Evolutionary conservation across 495 filamentous ascomycete species (phyloP), one percentile per base, ranked within the genome.

Genomic region (Penicillium lagena): DNA sequence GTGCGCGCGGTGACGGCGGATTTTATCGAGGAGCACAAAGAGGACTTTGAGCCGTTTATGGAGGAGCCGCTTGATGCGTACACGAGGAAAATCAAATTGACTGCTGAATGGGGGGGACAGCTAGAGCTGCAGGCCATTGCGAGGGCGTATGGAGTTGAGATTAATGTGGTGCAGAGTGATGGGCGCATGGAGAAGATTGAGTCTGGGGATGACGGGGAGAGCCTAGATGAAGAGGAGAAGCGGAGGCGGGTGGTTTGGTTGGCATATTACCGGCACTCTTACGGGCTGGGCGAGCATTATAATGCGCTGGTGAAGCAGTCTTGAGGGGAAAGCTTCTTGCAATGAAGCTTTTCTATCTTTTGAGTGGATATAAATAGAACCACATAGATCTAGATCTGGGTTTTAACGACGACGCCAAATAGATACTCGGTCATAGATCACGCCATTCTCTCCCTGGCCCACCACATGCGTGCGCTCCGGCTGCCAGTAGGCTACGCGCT

Each of bases 101-200:
- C 93, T 28, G 91, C 89, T 1, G 94, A 96, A 67, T 98, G 93
- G 93, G 93, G 93, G 30, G 93, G 93, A 0, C 89, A 97, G 68
- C 56, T 95, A 43, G 93, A 98, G 71, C 68, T 97, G 29, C 60
- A 82, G 54, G 93, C 93, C 17, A 73, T 98, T 62, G 85, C 93
- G 29, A 83, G 80, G 52, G 83, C 80, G 37, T 97, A 94, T 47
- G 79, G 78, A 0, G 81, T 95, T 9, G 79, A 85, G 43, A 94
- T 95, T 47, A 80, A 83, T 67, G 83, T 98, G 9, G 70, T 98
- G 38, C 90, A 96, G 62, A 86, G 72, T 13, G 76, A 89, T 58
- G 89, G 90, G 7, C 62, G 75, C 8, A 79, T 88, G 15, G 86
- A 95, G 64, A 85, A 77, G 43, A 86, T 97, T 35, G 76, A 74